Evolutionary conservation across 805 yeast genomes (phyloP), one percentile per base, ranked within the genome.

Genomic region (Ogataea corticis): DNA sequence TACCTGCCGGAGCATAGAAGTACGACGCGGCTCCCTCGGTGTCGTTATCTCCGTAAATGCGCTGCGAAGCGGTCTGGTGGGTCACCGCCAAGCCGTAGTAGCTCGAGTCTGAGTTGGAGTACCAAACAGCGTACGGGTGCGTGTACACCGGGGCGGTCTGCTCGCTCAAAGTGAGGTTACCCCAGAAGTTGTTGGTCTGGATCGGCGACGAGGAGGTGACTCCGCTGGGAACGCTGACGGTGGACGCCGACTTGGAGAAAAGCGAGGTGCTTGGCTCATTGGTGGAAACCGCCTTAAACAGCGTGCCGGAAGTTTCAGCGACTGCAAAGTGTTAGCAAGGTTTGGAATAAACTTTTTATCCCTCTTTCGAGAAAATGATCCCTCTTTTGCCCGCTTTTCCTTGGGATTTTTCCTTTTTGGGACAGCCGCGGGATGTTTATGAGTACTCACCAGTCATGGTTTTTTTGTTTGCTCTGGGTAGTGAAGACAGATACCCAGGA

Each of bases 101-200:
- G 38, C 68, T 68, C 5, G 58, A 63, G 2, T 66, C 68, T 44
- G 70, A 77, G 7, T 21, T 21, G 10, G 82, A 68, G 50, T 72
- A 72, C 90, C 88, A 85, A 6, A 83, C 65, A 11, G 85, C 77
- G 58, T 85, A 85, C 4, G 95, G 95, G 53, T 83, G 87, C 0
- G 90, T 78, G 85, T 85, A 86, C 0, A 81, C 76, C 1, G 89
- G 85, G 45, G 76, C 71, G 1, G 80, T 75, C 57, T 83, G 90
- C 50, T 73, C 73, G 1, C 75, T 86, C 38, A 86, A 63, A 12
- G 85, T 65, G 66, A 86, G 66, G 65, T 86, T 86, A 37, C 84
- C 82, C 65, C 80, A 85, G 58, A 85, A 86, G 60, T 85, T 85
- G 64, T 87, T 87, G 19, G 94, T 85, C 50, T 81, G 84, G 28